Evolutionary conservation across 225 moss, liverwort and hornwort genomes (phyloP), one percentile per base, ranked within the genome.

Genomic region (Sphagnum tenellum): DNA sequence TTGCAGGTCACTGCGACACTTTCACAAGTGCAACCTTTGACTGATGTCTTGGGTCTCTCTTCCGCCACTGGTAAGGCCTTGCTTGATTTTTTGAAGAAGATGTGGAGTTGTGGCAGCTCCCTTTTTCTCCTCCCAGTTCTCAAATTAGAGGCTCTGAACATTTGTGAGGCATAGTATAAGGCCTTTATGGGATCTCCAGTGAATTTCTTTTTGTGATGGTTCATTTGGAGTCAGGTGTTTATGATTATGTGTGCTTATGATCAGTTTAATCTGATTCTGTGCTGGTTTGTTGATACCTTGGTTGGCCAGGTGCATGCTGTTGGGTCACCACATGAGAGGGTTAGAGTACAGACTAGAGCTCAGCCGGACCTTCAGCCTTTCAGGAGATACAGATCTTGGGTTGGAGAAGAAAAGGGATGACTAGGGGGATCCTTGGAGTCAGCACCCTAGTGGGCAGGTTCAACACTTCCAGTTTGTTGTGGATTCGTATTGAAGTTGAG

Each of bases 261-360:
- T 52, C 7, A 52, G 9, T 6, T 52, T 52, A 52, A 6, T 9
- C 52, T 9, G 7, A 6, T 0, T 52, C 52, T 5, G 9, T 29
- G 29, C 52, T 52, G 52, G 52, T 5, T 5, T 52, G 52, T 52
- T 52, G 52, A 9, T 29, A 29, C 52, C 9, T 6, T 52, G 67
- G 45, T 68, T 75, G 73, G 48, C 58, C 82, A 78, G 82, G 78
- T 82, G 82, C 67, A 82, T 77, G 56, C 69, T 82, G 12, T 50
- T 82, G 67, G 82, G 82, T 52, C 77, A 82, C 54, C 75, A 82
- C 54, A 78, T 82, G 82, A 78, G 82, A 71, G 79, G 82, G 61
- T 61, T 82, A 78, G 78, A 82, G 66, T 82, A 82, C 67, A 72
- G 82, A 63, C 78, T 82, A n/a, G 82, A 82, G 70, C 82, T 82